Base-by-base conservation (phyloP, 345 rosid species). In the Salix suchowensis region DNA sequence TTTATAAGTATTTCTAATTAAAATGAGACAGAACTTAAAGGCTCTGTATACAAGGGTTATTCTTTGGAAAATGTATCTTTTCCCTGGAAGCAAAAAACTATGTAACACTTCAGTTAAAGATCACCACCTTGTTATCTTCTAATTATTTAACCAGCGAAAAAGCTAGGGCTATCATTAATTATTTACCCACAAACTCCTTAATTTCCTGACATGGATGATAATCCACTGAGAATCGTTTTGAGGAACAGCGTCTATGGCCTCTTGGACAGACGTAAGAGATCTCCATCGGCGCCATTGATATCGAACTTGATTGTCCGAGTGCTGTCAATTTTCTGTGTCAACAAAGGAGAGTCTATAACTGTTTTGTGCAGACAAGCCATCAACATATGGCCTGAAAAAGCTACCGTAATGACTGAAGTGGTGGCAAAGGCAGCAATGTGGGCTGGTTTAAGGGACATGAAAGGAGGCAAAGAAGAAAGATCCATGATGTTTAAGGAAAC, bases 161-260 rank as follows among this genome's bases (percentile, higher is more conserved):
- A 28, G 28, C 28, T 28, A 1, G 54, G 32, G 7, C 2, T 50
- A 30, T 54, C 26, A 19, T 68, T 39, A 19, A 24, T 46, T 21
- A 32, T 73, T 71, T 86, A 92, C 98, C 91, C 88, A 80, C 90
- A 93, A 21, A 86, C 73, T 67, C 98, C 98, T 85, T 30, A 30
- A 30, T 30, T 93, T 91, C 83, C 93, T 86, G 18, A 95, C 71
- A 80, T 95, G 97, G 82, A 95, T 88, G 71, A 93, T 87, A 65
- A 93, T 77, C 98, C 98, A 95, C 6, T 78, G 21, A 48, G 84
- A 65, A 76, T 95, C 93, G 65, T 88, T 89, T 6, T 68, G 64
- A 24, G 98, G 98, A 36, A 95, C 90, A 26, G 92, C 76, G 77
- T 95, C 82, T 30, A 95, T 83, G 77, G 98, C 98, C 64, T 89